Conservation (phyloP, 169 alveolate genomes). For the Eimeria zaria region DNA sequence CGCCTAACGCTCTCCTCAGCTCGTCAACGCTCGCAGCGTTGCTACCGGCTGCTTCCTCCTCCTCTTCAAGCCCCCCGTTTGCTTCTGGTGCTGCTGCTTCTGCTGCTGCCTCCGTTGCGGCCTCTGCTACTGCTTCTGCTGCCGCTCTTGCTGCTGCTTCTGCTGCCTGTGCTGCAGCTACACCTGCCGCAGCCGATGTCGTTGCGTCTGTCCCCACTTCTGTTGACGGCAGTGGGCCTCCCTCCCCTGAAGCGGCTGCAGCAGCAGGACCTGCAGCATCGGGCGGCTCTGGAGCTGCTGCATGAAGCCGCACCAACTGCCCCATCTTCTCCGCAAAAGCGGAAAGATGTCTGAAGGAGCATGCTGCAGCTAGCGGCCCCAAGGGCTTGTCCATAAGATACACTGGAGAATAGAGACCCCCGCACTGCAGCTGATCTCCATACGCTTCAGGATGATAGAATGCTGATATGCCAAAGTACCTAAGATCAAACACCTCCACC, state of each 20-base stretch:
- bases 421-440: conserved; percentile 35
- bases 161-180: not conserved
- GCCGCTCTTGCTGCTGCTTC: not conserved
- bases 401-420: conserved; percentile 4
- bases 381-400: not conserved
- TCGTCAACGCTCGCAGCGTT: not conserved
- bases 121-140: not conserved
- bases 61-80: not conserved
- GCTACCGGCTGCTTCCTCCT: not conserved
- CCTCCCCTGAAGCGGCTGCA: not conserved
- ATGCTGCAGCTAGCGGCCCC: conserved; percentile 22
- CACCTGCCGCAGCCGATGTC: not conserved
- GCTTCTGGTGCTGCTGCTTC: not conserved
- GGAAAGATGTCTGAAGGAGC: conserved; percentile 3
- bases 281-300: not conserved
- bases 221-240: not conserved
- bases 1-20: not conserved
- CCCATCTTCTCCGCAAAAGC: conserved; percentile 33
- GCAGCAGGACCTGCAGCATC: not conserved
- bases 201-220: not conserved
- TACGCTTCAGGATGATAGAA: conserved; percentile 41
- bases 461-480: not conserved
- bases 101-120: not conserved
- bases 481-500: not conserved
- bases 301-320: not conserved